Percentiles rank a stretch among this genome's conserved stretches.
These are phyloP conservation scores for Leccinum pachyderme DNA, from an alignment of 1,284 basidiomycete genomes.

Conservation along the genomic window DNA sequence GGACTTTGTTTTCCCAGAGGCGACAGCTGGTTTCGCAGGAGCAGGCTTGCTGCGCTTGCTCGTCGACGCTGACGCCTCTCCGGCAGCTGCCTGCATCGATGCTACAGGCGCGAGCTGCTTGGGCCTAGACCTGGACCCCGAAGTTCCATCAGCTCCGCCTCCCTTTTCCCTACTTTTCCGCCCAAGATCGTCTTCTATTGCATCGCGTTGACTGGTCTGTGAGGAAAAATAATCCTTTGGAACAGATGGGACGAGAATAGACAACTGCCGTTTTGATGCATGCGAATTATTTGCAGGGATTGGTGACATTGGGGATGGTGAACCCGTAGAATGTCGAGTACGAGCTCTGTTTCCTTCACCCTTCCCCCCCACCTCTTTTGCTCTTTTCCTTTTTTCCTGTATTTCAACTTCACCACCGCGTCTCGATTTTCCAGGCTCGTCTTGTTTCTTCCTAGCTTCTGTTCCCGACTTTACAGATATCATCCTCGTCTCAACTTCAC, in stretches of 20 bases:
- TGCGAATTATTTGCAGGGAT: slow-evolving; percentile 1
- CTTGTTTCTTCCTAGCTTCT: not conserved
- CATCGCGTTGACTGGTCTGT: not conserved
- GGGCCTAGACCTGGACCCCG: not conserved
- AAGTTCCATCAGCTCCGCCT: not conserved
- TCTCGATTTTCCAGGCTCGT: not conserved
- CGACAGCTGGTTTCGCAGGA: not conserved
- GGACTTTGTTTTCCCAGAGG: slow-evolving; percentile 5
- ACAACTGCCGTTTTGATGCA: slow-evolving; percentile 22
- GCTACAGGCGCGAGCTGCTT: slow-evolving; percentile 6
- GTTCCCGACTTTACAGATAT: not conserved
- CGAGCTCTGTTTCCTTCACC: not conserved
- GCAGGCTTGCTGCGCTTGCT: slow-evolving; percentile 20
- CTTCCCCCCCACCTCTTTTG: not conserved
- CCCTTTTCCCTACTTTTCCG: not conserved
- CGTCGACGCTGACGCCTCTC: slow-evolving; percentile 20
- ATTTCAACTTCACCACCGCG: not conserved
- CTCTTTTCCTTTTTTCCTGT: slow-evolving; percentile 1
- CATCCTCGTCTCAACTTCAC: slow-evolving; percentile 2
- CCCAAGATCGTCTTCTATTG: not conserved
- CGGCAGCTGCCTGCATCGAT: slow-evolving; percentile 17
- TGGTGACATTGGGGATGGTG: slow-evolving; percentile 5
- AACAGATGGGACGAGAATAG: slow-evolving; percentile 29
- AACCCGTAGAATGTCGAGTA: slow-evolving; percentile 12
- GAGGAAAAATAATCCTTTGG: slow-evolving; percentile 30